Evolutionary conservation across 2,329 filamentous ascomycete genomes (phyloP).

Genomic region (Claviceps quebecensis): DNA sequence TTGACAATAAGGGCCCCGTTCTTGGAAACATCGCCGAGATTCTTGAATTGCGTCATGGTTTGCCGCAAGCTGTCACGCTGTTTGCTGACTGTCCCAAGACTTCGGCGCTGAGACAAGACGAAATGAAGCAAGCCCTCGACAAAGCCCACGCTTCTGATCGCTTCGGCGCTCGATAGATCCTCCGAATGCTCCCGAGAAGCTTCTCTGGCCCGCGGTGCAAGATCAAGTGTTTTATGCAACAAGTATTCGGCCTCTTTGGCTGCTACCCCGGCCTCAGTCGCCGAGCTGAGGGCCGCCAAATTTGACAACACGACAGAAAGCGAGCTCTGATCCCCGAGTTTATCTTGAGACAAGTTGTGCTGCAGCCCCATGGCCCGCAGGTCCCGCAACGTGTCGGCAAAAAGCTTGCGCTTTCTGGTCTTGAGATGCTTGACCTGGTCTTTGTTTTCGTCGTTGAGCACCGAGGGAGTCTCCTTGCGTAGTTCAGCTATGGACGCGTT

Average conservation of each 20-base stretch:
- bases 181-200: slow-evolving; percentile 62
- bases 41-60: slow-evolving; percentile 22
- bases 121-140: slow-evolving; percentile 72
- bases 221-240: slow-evolving; percentile 66
- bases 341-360: slow-evolving; percentile 62
- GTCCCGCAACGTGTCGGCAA: slow-evolving; percentile 73
- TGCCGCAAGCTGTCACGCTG: slow-evolving; percentile 25
- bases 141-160: slow-evolving; percentile 65
- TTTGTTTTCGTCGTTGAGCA: slow-evolving; percentile 80
- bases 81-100: slow-evolving; percentile 27
- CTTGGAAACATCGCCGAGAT: slow-evolving; percentile 18
- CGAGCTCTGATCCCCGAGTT: slow-evolving; percentile 59
- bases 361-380: slow-evolving; percentile 82
- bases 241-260: slow-evolving; percentile 45
- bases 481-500: slow-evolving; percentile 56
- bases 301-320: slow-evolving; percentile 55
- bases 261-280: slow-evolving; percentile 12
- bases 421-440: slow-evolving; percentile 77
- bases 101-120: slow-evolving; percentile 44
- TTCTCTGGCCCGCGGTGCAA: slow-evolving; percentile 53
- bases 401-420: slow-evolving; percentile 75
- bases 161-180: slow-evolving; percentile 70
- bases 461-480: slow-evolving; percentile 67
- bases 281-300: slow-evolving; percentile 26
- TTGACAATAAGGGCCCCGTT: slow-evolving; percentile 11